phyloP scores from a whole-genome alignment of 805 yeast genomes.

The Nakazawaea anatomiae region DNA sequence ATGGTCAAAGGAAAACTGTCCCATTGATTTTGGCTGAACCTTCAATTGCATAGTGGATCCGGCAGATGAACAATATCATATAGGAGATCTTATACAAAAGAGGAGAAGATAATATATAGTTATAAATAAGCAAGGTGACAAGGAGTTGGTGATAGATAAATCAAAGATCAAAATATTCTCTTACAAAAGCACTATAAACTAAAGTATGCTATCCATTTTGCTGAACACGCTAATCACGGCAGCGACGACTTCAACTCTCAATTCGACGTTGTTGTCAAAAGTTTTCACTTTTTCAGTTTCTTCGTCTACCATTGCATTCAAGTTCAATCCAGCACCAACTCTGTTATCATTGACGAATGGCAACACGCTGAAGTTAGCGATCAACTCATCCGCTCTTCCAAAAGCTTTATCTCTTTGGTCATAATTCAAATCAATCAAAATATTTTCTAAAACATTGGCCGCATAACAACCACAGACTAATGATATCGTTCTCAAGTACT shows the following conservation, averaged over 20 bases:
- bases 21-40: neutral
- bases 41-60: too few relatives aligned
- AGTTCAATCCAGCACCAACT: constrained; percentile 64
- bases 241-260: constrained; percentile 83
- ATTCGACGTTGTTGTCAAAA: constrained; percentile 33
- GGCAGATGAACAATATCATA: too few relatives aligned
- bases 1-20: too few relatives aligned
- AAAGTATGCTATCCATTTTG: constrained; percentile 60
- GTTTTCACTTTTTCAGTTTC: constrained; percentile 47
- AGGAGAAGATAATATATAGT: neutral
- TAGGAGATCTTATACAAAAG: too few relatives aligned
- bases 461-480: constrained; percentile 89
- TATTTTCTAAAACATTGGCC: constrained; percentile 93
- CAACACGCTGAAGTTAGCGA: constrained; percentile 74
- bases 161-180: constrained; percentile 11
- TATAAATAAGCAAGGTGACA: neutral
- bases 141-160: too few relatives aligned
- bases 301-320: constrained; percentile 40
- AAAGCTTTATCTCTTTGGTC: constrained; percentile 91
- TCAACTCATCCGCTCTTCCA: constrained; percentile 87
- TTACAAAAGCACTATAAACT: constrained; percentile 11
- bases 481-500: constrained; percentile 70
- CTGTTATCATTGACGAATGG: constrained; percentile 61
- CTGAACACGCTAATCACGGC: constrained; percentile 89
- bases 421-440: constrained; percentile 66